Evolutionary conservation across 306 rosid genomes (phyloP).

Genomic region (Alnus rubra): DNA sequence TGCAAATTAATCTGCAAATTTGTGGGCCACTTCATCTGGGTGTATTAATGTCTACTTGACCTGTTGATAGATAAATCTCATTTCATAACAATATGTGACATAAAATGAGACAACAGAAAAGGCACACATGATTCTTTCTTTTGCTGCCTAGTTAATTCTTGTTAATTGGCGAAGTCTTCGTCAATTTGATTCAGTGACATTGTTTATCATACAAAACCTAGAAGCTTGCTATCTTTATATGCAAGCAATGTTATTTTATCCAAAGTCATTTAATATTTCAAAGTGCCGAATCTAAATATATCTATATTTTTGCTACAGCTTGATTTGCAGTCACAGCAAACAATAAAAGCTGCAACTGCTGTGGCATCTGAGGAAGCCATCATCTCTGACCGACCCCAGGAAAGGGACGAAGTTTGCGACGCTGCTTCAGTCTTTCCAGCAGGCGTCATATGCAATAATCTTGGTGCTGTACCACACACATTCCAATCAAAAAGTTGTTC

Average conservation of each 20-base stretch:
- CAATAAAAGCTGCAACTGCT: constrained; percentile 20
- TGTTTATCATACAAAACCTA: too few species aligned
- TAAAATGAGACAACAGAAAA: not conserved
- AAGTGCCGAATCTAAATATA: constrained; percentile 28
- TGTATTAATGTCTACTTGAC: too few species aligned
- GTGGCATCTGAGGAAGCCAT: constrained; percentile 24
- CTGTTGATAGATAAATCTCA: not conserved
- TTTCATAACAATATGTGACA: not conserved
- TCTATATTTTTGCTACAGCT: constrained; percentile 42
- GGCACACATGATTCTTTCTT: not conserved
- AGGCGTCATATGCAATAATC: constrained; percentile 14
- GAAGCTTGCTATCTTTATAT: not conserved
- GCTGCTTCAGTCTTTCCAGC: constrained; percentile 21
- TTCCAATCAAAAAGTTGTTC: constrained; percentile 30
- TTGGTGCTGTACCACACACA: constrained; percentile 17
- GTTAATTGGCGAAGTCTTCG: too few species aligned
- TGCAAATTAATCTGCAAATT: not conserved
- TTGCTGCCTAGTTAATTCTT: too few species aligned
- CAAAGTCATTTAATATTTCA: too few species aligned
- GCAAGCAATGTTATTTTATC: too few species aligned
- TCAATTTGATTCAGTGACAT: too few species aligned
- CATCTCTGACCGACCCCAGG: constrained; percentile 24
- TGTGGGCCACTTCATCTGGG: too few species aligned
- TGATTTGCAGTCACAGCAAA: constrained; percentile 50
- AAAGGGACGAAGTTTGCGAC: constrained; percentile 21